Conservation (phyloP, 164 flowering plant species). For the Vitis cinerea region DNA sequence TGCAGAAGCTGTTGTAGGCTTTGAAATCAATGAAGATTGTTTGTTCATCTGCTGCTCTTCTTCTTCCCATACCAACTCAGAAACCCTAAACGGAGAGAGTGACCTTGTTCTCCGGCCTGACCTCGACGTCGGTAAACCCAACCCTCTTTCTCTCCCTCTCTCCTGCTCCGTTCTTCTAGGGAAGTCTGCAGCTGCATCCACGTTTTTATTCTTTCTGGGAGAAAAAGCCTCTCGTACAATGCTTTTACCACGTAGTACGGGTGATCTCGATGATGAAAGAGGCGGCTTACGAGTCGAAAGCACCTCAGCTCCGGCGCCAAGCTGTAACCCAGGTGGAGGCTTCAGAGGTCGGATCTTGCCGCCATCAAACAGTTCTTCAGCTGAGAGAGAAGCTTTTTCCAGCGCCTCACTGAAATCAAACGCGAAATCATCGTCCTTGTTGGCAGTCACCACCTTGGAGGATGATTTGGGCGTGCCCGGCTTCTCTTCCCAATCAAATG, state of each 20-base stretch:
- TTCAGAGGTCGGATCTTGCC: conserved; percentile 59
- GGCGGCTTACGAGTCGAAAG: no score
- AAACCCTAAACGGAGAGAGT: conserved; percentile 56
- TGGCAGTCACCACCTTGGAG: background rate
- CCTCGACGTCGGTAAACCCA: conserved; percentile 6
- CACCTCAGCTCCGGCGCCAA: background rate
- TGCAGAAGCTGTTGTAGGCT: conserved; percentile 15
- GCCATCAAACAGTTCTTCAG: conserved; percentile 75
- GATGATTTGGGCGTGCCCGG: conserved; percentile 46
- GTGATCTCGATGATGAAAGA: conserved; percentile 27
- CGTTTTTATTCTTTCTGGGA: conserved; percentile 35
- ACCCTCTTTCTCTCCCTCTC: conserved; percentile 48
- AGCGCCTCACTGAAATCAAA: conserved; percentile 48
- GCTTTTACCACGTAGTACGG: conserved; percentile 30
- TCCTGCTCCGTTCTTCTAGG: conserved; percentile 19
- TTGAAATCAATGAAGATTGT: conserved; percentile 7
- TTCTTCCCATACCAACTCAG: conserved; percentile 42
- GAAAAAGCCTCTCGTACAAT: conserved; percentile 43
- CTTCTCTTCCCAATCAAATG: conserved; percentile 50
- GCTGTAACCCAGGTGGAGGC: conserved; percentile 41
- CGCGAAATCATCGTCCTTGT: conserved; percentile 46
- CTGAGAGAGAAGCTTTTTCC: conserved; percentile 39
- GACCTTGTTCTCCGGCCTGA: conserved; percentile 60
- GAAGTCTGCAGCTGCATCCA: conserved; percentile 18
- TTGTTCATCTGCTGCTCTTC: conserved; percentile 11